These are phyloP conservation scores for Simmondsia chinensis DNA, from an alignment of 148 eudicot species.

Conservation along the genomic window DNA sequence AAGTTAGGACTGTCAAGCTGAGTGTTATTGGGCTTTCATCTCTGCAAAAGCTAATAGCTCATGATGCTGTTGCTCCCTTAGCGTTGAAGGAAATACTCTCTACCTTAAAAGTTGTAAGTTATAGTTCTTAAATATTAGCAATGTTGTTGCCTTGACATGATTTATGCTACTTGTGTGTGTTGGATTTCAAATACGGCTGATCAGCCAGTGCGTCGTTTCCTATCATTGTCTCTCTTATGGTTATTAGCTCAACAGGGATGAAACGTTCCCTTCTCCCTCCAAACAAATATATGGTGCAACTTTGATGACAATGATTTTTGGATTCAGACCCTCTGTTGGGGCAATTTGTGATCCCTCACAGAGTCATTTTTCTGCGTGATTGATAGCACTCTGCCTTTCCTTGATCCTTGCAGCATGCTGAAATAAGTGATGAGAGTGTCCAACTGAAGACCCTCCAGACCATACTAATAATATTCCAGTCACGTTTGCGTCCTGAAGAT, in stretches of 20 bases:
- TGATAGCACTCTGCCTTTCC: conserved; percentile 2
- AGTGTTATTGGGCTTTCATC: conserved; percentile 96
- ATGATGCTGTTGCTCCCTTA: conserved; percentile 86
- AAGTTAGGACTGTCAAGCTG: conserved; percentile 70
- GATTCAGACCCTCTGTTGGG: too few relatives aligned
- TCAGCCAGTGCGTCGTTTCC: too few relatives aligned
- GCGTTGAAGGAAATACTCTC: conserved; percentile 80
- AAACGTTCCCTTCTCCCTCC: too few relatives aligned
- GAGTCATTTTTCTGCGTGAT: not conserved
- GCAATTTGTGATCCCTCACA: not conserved
- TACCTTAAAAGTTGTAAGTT: conserved; percentile 72
- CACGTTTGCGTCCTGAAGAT: conserved; percentile 75
- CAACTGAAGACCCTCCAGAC: conserved; percentile 97
- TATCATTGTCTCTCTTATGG: too few relatives aligned
- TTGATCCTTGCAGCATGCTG: conserved; percentile 81
- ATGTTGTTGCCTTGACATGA: too few relatives aligned
- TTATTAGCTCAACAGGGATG: too few relatives aligned
- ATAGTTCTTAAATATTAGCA: not conserved
- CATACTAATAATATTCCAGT: conserved; percentile 81
- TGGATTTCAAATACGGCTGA: not conserved
- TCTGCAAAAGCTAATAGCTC: conserved; percentile 93
- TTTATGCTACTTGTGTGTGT: not conserved
- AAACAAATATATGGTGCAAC: too few relatives aligned
- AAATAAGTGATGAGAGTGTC: conserved; percentile 89
- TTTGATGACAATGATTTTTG: too few relatives aligned